Evolutionary conservation across 176 grass and related monocot species (phyloP).

Genomic region (Oryza punctata): DNA sequence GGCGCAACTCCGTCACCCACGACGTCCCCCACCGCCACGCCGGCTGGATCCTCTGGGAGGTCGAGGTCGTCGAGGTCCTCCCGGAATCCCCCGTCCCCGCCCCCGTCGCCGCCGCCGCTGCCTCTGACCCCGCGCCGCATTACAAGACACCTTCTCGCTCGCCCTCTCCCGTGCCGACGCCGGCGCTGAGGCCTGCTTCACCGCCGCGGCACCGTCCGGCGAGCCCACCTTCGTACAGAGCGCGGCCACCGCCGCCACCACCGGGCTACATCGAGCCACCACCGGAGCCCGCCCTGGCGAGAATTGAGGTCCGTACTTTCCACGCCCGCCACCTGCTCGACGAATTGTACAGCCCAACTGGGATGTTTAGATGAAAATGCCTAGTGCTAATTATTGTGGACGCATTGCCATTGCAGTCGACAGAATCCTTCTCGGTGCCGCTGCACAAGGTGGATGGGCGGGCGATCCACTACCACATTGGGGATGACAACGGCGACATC

Average conservation of each 20-base stretch:
- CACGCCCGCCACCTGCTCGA: background rate
- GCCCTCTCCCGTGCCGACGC: constrained; percentile 28
- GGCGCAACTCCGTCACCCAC: constrained; percentile 78
- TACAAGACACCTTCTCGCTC: constrained; percentile 13
- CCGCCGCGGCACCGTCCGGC: background rate
- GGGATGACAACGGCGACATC: constrained; percentile 55
- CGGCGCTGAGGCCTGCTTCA: constrained; percentile 1
- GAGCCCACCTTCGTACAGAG: background rate
- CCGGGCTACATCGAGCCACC: constrained; percentile 25
- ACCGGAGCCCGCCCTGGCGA: constrained; percentile 4
- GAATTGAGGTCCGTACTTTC: constrained; percentile 45
- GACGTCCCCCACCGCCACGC: constrained; percentile 55
- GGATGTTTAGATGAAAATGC: background rate
- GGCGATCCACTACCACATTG: constrained; percentile 57
- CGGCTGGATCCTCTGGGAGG: constrained; percentile 79
- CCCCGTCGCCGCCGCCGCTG: background rate
- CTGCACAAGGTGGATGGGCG: constrained; percentile 70
- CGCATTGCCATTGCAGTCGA: constrained; percentile 39
- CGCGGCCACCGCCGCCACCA: constrained; percentile 39
- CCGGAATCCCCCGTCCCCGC: background rate
- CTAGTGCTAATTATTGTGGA: background rate
- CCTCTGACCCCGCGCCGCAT: background rate
- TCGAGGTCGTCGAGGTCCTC: constrained; percentile 63
- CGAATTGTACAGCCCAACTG: background rate
- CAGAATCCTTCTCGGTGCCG: constrained; percentile 46